These are phyloP conservation scores for Podaxis mareebaensis DNA, from an alignment of 768 basidiomycete species.

Conservation along the genomic window DNA sequence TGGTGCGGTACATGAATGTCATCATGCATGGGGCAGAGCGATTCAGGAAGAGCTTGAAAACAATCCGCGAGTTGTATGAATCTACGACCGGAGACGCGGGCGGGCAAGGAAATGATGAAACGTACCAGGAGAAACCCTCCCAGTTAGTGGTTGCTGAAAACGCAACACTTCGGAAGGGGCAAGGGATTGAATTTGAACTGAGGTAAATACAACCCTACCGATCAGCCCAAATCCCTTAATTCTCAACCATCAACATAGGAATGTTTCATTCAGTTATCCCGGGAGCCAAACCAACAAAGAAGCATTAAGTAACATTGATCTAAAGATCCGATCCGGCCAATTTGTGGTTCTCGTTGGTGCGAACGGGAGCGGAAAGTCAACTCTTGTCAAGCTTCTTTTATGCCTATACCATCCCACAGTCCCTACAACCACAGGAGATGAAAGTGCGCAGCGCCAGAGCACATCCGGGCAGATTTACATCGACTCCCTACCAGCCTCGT, in stretches of 20 bases:
- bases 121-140: too few species aligned
- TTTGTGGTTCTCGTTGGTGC: constrained; percentile 42
- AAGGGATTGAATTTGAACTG: constrained; percentile 22
- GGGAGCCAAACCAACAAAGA: constrained; percentile 23
- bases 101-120: too few species aligned
- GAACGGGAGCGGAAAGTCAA: constrained; percentile 42
- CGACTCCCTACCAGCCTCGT: constrained; percentile 38
- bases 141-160: not conserved
- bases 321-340: constrained; percentile 35
- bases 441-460: not conserved
- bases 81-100: not conserved
- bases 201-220: not conserved
- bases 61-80: constrained; percentile 34
- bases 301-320: constrained; percentile 32
- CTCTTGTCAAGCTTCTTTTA: constrained; percentile 37
- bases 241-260: not conserved
- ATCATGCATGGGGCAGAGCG: constrained; percentile 21
- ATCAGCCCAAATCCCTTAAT: not conserved
- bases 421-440: too few species aligned
- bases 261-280: constrained; percentile 40
- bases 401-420: constrained; percentile 32
- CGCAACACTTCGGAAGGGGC: not conserved
- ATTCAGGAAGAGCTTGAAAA: constrained; percentile 26
- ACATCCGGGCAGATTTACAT: constrained; percentile 43
- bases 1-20: constrained; percentile 26